A percentile compares a stretch with the other conserved stretches of the same genome.
These are phyloP conservation scores for Larix kaempferi DNA, from an alignment of 75 land plant species.

Conservation along the genomic window DNA sequence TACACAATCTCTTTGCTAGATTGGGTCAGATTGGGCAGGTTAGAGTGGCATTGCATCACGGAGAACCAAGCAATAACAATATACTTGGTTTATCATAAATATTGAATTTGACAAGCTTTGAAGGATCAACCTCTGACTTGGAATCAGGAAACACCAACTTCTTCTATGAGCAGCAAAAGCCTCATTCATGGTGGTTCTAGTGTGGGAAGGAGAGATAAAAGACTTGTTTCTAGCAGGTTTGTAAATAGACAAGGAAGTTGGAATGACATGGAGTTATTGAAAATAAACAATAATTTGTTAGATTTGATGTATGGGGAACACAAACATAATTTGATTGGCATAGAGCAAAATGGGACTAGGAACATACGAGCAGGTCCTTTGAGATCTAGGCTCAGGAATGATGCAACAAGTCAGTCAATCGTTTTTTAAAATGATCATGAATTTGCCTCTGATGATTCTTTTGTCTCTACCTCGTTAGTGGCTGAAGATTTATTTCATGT, in stretches of 20 bases:
- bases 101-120: not conserved
- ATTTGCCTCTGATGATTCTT: not conserved
- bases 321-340: not conserved
- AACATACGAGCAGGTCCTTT: not conserved
- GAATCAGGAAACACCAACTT: not conserved
- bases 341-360: not conserved
- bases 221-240: not conserved
- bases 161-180: not conserved
- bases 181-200: not conserved
- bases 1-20: not conserved
- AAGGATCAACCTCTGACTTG: not conserved
- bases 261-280: not conserved
- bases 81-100: not conserved
- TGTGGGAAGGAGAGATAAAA: not conserved
- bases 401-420: not conserved
- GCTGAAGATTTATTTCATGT: slow-evolving; percentile 3
- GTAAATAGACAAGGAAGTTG: not conserved
- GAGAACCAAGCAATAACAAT: not conserved
- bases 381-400: not conserved
- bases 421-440: slow-evolving; percentile 1
- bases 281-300: not conserved
- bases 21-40: not conserved
- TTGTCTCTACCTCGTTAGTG: not conserved
- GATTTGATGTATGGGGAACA: slow-evolving; percentile 7
- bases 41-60: not conserved